Conservation (phyloP, 495 filamentous ascomycete genomes). For the Penicillium canariense region DNA sequence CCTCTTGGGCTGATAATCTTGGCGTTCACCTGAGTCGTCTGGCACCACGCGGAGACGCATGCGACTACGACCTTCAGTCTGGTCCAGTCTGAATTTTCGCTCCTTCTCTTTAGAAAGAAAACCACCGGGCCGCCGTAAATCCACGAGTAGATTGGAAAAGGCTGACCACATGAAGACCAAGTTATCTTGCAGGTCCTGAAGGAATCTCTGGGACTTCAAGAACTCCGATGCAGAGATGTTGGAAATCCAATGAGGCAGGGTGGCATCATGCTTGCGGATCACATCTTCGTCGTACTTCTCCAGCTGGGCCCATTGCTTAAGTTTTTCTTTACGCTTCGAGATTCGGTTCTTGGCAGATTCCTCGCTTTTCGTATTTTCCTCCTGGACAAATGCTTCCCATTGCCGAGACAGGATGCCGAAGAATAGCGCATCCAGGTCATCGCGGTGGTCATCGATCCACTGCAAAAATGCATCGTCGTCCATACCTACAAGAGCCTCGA, state of each 20-base stretch:
- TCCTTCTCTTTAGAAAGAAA: constrained; percentile 65
- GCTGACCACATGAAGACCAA: constrained; percentile 67
- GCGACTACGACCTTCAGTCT: constrained; percentile 92
- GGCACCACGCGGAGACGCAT: constrained; percentile 87
- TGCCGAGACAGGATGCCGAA: constrained; percentile 70
- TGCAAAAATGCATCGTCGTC: constrained; percentile 81
- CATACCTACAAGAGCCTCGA: constrained; percentile 78
- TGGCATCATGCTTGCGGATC: constrained; percentile 74
- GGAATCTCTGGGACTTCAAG: constrained; percentile 78
- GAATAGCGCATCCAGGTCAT: constrained; percentile 77
- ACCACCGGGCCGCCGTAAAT: constrained; percentile 72
- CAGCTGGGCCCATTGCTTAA: constrained; percentile 73
- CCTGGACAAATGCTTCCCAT: constrained; percentile 81
- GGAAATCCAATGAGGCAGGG: constrained; percentile 84
- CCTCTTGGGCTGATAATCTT: constrained; percentile 84
- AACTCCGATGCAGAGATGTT: constrained; percentile 93
- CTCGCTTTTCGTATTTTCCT: constrained; percentile 74
- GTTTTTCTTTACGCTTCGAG: constrained; percentile 71
- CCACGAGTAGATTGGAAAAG: constrained; percentile 69
- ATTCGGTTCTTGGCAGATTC: constrained; percentile 67
- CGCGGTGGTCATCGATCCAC: constrained; percentile 84
- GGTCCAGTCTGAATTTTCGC: constrained; percentile 85
- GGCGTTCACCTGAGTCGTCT: constrained; percentile 62
- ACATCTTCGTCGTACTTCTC: constrained; percentile 65
- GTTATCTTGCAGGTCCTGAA: constrained; percentile 92